Evolutionary conservation across 2,329 filamentous ascomycete species (phyloP), one percentile per base, ranked within the genome.

Genomic region (Hysterium pulicare): DNA sequence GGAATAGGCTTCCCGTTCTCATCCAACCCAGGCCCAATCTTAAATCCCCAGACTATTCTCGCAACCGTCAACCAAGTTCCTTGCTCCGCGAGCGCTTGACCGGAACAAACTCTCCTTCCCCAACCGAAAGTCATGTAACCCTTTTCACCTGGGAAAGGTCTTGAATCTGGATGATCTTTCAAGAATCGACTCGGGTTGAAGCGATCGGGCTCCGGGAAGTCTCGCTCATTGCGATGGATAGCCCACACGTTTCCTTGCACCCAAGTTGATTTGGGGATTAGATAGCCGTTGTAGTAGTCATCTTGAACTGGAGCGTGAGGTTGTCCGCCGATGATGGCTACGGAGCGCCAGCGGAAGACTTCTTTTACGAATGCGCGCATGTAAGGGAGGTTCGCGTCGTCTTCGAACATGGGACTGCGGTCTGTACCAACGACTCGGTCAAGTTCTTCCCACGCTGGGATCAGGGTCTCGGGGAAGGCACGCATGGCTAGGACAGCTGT

Each of bases 41-140:
- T 67, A 52, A 81, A 83, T 0, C 70, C 78, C 77, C 79, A 82
- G 5, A 83, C 64, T 21, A 82, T 53, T 11, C 79, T 64, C 7
- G 76, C 75, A 33, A 82, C 68, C 0, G 74, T 79, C 51, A 82
- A 73, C 70, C 77, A 82, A 0, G 77, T 77, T 5, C 78, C 77
- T 53, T 81, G 76, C 58, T 83, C 79, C 2, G 79, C 79, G 15
- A 82, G 65, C 40, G 79, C 74, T 22, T 78, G 75, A 0, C 79
- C 80, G 3, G 74, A 78, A 55, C 80, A 83, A 33, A 81, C 71
- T 19, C 79, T 68, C 5, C 78, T 67, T 1, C 79, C 78, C 7
- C 73, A 74, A 16, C 79, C 78, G 41, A 79, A 82, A 0, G 68
- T 71, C 55, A 77, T 80, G 7, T 75, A 71, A 36, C 79, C 77